These are phyloP conservation scores for Phlyctochytrium planicorne DNA, from an alignment of 192 early-diverging fungal genomes.

Conservation along the genomic window DNA sequence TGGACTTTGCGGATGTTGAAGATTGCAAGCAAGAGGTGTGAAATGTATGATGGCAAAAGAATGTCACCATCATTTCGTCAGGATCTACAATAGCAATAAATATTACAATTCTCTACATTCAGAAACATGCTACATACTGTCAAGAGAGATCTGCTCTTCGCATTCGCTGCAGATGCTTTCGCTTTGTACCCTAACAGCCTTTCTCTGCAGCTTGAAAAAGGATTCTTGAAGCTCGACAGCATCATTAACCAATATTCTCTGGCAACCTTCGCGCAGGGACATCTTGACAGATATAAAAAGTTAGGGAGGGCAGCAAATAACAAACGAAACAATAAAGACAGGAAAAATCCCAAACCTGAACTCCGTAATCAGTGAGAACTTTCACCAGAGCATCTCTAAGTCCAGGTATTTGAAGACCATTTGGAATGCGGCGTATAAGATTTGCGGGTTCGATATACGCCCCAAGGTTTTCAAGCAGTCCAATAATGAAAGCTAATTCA, in stretches of 20 bases:
- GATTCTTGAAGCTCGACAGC: conserved; percentile 69
- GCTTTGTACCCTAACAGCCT: not conserved
- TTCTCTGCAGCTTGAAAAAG: conserved; percentile 8
- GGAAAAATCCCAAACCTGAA: conserved; percentile 81
- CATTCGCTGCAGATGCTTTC: not conserved
- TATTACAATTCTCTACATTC: too few species aligned
- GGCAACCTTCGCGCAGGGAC: conserved; percentile 86
- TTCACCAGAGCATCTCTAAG: conserved; percentile 80
- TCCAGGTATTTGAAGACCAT: conserved; percentile 75
- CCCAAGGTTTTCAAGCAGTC: conserved; percentile 85
- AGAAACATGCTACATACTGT: too few species aligned
- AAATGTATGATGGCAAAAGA: conserved; percentile 89
- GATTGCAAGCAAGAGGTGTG: conserved; percentile 77
- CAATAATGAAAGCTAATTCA: conserved; percentile 80
- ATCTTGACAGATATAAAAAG: conserved; percentile 43
- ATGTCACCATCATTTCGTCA: conserved; percentile 57
- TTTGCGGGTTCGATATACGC: conserved; percentile 81
- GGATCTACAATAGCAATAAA: conserved; percentile 38
- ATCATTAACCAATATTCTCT: conserved; percentile 86
- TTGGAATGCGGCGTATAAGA: conserved; percentile 77
- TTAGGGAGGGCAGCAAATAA: too few species aligned
- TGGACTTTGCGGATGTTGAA: conserved; percentile 1
- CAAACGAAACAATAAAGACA: too few species aligned
- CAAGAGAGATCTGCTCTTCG: conserved; percentile 9
- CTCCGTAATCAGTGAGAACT: conserved; percentile 87